Conservation (phyloP, 23 red algal genomes). For the Gracilariopsis chorda region DNA sequence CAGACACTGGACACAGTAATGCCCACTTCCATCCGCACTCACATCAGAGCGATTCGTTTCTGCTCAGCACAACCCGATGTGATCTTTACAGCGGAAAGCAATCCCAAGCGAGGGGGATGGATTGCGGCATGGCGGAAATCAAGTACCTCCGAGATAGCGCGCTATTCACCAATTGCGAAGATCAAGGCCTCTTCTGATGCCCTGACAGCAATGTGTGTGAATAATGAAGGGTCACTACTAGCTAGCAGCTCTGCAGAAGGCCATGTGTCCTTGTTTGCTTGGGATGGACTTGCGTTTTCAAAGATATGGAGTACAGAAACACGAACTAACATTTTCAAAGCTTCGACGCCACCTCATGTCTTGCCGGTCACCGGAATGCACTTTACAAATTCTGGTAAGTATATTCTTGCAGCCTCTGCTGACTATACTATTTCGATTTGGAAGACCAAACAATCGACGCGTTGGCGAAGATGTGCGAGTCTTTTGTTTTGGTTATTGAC, state of each 20-base stretch:
- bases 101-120: slow-evolving; percentile 50
- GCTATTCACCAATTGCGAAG: not conserved
- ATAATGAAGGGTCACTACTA: not conserved
- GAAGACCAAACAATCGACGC: not conserved
- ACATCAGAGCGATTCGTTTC: slow-evolving; percentile 54
- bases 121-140: slow-evolving; percentile 46
- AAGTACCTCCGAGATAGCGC: not conserved
- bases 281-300: slow-evolving; percentile 35
- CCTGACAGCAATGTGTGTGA: slow-evolving; percentile 49
- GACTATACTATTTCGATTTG: slow-evolving; percentile 58
- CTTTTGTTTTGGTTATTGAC: not conserved
- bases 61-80: not conserved
- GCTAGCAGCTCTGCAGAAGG: slow-evolving; percentile 51
- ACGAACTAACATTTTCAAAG: not conserved
- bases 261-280: slow-evolving; percentile 41
- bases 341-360: slow-evolving; percentile 31
- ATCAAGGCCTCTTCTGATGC: slow-evolving; percentile 28
- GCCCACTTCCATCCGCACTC: not conserved
- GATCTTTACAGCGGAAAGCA: slow-evolving; percentile 45
- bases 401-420: slow-evolving; percentile 50
- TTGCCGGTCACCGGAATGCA: slow-evolving; percentile 47
- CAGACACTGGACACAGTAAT: slow-evolving; percentile 39
- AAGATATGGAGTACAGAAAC: slow-evolving; percentile 51
- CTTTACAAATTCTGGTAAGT: slow-evolving; percentile 6
- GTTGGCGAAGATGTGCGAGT: not conserved